Conservation (phyloP, 1,284 basidiomycete species). For the Marasmius sp. region DNA sequence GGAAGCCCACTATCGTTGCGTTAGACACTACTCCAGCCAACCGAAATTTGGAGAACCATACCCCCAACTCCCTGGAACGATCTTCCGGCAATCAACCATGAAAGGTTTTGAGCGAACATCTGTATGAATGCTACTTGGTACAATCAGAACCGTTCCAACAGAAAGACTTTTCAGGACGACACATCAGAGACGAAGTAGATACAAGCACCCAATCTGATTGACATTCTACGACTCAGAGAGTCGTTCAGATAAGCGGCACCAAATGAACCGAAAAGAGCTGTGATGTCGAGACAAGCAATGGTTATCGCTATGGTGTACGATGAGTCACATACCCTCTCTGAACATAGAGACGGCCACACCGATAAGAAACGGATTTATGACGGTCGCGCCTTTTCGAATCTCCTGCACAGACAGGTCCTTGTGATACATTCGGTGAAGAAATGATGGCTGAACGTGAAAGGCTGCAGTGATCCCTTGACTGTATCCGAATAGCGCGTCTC, state of each 20-base stretch:
- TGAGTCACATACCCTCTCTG: constrained; percentile 4
- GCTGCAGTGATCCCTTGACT: constrained; percentile 53
- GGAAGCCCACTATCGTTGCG: constrained; percentile 35
- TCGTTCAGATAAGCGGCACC: constrained; percentile 50
- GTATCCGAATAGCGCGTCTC: constrained; percentile 58
- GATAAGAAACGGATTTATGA: constrained; percentile 46
- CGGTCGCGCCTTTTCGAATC: constrained; percentile 40
- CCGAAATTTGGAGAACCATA: background rate
- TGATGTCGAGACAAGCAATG: constrained; percentile 51
- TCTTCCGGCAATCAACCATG: constrained; percentile 42
- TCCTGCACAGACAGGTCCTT: constrained; percentile 39
- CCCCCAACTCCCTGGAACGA: constrained; percentile 41
- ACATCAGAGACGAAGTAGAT: constrained; percentile 42
- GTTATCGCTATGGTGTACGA: constrained; percentile 40
- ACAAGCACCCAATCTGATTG: constrained; percentile 47
- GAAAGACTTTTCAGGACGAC: background rate
- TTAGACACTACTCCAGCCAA: background rate
- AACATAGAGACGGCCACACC: constrained; percentile 30
- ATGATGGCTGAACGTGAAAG: constrained; percentile 52
- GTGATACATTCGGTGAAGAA: constrained; percentile 49
- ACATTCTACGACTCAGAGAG: constrained; percentile 46
- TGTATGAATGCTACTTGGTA: constrained; percentile 38
- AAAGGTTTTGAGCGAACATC: constrained; percentile 40
- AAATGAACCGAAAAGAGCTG: constrained; percentile 47
- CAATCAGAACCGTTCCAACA: no score